Evolutionary conservation across 2,329 filamentous ascomycete species (phyloP), one percentile per base, ranked within the genome.

Genomic region (Colletotrichum eleusines): DNA sequence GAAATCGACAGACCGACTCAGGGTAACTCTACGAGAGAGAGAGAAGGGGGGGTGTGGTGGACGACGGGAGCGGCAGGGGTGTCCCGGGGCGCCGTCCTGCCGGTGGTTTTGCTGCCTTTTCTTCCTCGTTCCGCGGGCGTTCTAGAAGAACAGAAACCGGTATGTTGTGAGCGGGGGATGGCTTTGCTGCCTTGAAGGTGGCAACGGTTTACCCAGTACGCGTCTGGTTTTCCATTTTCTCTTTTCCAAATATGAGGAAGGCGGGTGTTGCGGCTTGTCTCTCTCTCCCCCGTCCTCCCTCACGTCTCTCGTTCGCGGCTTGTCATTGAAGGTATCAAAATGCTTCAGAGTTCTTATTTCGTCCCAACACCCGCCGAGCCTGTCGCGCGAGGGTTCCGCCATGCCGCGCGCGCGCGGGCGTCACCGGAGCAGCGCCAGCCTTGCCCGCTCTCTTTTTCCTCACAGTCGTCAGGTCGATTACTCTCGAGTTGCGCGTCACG

Each of bases 331-430:
- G 12, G 33, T 33, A 42, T 58, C 23, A 57, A 60, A 64, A 68
- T 44, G 50, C 18, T 51, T 44, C 26, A 35, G 42, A 38, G 33
- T 53, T 59, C n/a, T 53, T 54, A n/a, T 48, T 65, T 20, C 66
- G 14, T 69, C 44, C 44, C 44, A 65, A 65, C 23, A 20, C n/a
- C 12, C n/a, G 20, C 14, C 11, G 28, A 59, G 53, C 33, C 63
- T 64, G 42, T 44, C 42, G 28, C 8, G 42, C 7, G 42, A 50
- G 9, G 18, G 28, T 55, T 33, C 51, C 38, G 44, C 26, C 35
- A 11, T 63, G n/a, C 33, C 26, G 12, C 11, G 18, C 6, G 26
- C 38, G n/a, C n/a, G n/a, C n/a, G n/a, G n/a, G n/a, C n/a, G n/a
- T n/a, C 55, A 46, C 26, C 18, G 14, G 31, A 16, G 12, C 40